Evolutionary conservation across 257 asterid species (phyloP), one percentile per base, ranked within the genome.

Genomic region (Fraxinus pennsylvanica): DNA sequence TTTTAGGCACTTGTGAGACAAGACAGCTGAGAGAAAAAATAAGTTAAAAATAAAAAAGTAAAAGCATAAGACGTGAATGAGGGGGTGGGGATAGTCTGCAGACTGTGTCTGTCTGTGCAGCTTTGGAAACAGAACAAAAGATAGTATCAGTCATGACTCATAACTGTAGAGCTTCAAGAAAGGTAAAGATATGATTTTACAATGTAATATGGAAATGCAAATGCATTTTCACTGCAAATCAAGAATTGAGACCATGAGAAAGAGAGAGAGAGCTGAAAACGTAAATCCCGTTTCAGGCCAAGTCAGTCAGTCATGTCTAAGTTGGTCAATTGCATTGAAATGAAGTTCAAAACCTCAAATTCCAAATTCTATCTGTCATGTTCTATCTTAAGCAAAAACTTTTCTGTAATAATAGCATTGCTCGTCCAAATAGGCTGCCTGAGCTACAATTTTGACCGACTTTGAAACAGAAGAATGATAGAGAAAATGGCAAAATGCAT

Each of bases 61-160:
- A 30, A 50, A 39, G 22, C 41, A 5, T 38, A 32, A 71, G 72
- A 70, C 72, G 14, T 4, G 39, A 36, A 39, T 30, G 61, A 27
- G 72, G 8, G 57, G 66, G 35, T 67, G 75, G 71, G 78, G 78
- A 8, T 32, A 68, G 81, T 32, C 85, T 82, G 91, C 84, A 81
- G 79, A 32, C 77, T 80, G 78, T 71, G 77, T 77, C 81, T 71
- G 75, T 77, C 81, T 82, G 74, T 43, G 79, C 84, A 82, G 81
- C 84, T 79, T 89, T 71, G 90, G 93, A 80, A 87, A 87, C 82
- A 79, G 76, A 87, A 88, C 80, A 47, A 52, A 32, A 68, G 67
- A 52, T 72, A 80, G 69, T 67, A 81, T 71, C 77, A 74, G 78
- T 78, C 39, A 0, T 35, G 66, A 72, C 29, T 71, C 66, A 14